Percentiles rank a stretch among this genome's conserved stretches.
Evolutionary conservation across 257 asterid species (phyloP).

Genomic region (Capsicum rhomboideum): DNA sequence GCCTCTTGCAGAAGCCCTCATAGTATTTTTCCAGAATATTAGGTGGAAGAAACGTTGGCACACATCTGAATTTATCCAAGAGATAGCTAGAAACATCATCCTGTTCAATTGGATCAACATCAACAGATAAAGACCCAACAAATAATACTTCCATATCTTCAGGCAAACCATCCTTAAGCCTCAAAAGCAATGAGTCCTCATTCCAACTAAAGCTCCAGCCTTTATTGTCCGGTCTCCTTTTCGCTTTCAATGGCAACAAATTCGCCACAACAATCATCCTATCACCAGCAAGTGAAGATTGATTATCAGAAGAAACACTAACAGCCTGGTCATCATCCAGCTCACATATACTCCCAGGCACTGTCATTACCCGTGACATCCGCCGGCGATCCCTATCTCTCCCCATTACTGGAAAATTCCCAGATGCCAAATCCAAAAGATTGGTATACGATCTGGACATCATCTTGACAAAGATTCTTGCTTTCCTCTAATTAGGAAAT

Average conservation of each 20-base stretch:
- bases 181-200: conserved; percentile 62
- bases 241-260: conserved; percentile 68
- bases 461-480: conserved; percentile 41
- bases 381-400: conserved; percentile 62
- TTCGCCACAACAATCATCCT: conserved; percentile 74
- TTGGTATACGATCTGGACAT: conserved; percentile 86
- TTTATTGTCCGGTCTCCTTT: conserved; percentile 68
- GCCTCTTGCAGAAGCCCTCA: conserved; percentile 82
- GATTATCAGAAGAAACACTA: conserved; percentile 73
- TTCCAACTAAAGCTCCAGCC: conserved; percentile 87
- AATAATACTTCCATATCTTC: conserved; percentile 79
- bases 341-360: conserved; percentile 73
- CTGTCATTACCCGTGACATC: conserved; percentile 79
- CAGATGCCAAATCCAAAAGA: conserved; percentile 79
- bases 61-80: conserved; percentile 63
- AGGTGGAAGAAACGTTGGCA: conserved; percentile 65
- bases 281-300: conserved; percentile 67
- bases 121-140: conserved; percentile 67
- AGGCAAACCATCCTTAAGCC: conserved; percentile 80
- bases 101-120: conserved; percentile 70
- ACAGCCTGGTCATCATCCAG: conserved; percentile 66
- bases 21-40: conserved; percentile 49
- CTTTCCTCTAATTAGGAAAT: conserved; percentile 7
- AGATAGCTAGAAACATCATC: conserved; percentile 64
- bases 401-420: conserved; percentile 69